A percentile compares a stretch with the other conserved stretches of the same genome.
These are phyloP conservation scores for Eleusine coracana DNA, from an alignment of 176 grass and related monocot genomes.

Conservation along the genomic window DNA sequence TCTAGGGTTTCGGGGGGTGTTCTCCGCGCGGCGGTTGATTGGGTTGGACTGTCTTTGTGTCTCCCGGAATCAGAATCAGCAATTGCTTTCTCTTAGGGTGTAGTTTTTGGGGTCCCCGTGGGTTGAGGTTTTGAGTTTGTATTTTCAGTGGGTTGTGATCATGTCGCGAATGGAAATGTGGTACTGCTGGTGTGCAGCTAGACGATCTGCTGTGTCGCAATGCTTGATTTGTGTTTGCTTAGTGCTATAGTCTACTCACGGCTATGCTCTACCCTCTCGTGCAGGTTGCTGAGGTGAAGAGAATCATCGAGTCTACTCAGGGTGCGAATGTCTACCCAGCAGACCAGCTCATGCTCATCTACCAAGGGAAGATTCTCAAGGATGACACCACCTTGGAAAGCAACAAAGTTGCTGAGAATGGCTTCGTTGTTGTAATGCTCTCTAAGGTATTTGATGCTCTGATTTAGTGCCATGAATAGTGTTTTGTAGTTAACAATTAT, in stretches of 20 bases:
- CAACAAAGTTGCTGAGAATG: constrained; percentile 84
- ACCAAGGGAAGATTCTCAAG: constrained; percentile 98
- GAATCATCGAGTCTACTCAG: constrained; percentile 76
- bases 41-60: neutral
- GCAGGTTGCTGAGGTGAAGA: constrained; percentile 86
- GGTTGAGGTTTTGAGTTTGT: neutral
- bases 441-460: constrained; percentile 68
- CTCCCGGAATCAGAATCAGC: neutral
- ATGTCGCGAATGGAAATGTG: neutral
- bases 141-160: neutral
- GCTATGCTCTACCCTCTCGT: neutral
- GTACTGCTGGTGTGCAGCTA: neutral
- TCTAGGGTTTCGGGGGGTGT: constrained; percentile 45
- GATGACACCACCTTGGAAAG: constrained; percentile 87
- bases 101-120: neutral
- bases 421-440: constrained; percentile 94
- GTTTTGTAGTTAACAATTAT: neutral
- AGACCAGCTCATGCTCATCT: constrained; percentile 87
- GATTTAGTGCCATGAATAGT: neutral
- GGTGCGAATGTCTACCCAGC: constrained; percentile 76
- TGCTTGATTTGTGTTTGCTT: neutral
- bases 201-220: too few species aligned
- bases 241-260: neutral
- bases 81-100: neutral
- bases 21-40: neutral